Conservation (phyloP, 106 monocot species). For the Dioscorea zingiberensis region DNA sequence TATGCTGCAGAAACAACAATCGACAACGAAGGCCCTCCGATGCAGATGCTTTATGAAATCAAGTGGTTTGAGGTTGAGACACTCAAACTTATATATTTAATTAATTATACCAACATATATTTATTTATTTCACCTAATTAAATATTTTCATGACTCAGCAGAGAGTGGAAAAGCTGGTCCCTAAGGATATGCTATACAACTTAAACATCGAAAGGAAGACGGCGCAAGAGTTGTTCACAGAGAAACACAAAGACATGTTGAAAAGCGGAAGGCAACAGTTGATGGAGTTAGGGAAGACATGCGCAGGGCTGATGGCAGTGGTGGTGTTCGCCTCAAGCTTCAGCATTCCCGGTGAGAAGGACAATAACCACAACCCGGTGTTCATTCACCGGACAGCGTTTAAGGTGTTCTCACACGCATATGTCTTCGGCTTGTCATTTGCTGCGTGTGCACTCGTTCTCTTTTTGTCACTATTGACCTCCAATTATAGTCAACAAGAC, state of each 20-base stretch:
- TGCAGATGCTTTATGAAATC: not conserved
- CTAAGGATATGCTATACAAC: conserved; percentile 22
- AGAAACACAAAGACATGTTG: conserved; percentile 19
- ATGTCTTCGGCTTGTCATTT: conserved; percentile 32
- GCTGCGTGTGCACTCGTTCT: conserved; percentile 29
- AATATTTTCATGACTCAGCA: not conserved
- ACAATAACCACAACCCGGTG: not conserved
- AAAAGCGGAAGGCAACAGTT: conserved; percentile 8
- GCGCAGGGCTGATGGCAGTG: conserved; percentile 26
- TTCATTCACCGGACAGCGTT: conserved; percentile 22
- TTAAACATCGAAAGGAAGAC: conserved; percentile 22
- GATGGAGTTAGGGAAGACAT: conserved; percentile 26
- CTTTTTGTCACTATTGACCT: conserved; percentile 29
- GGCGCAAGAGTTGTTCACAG: conserved; percentile 30
- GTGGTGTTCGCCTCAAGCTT: conserved; percentile 42
- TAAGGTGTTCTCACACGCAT: conserved; percentile 27
- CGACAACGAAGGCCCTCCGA: not conserved
- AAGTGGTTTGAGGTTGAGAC: no score
- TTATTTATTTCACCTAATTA: no score
- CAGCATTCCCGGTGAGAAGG: conserved; percentile 23
- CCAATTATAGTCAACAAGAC: conserved; percentile 21
- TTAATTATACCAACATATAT: no score
- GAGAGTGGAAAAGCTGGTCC: conserved; percentile 22
- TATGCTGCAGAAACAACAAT: not conserved
- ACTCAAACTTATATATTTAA: no score